Conservation (phyloP, 139 green algal genomes). For the Choricystis sp. region DNA sequence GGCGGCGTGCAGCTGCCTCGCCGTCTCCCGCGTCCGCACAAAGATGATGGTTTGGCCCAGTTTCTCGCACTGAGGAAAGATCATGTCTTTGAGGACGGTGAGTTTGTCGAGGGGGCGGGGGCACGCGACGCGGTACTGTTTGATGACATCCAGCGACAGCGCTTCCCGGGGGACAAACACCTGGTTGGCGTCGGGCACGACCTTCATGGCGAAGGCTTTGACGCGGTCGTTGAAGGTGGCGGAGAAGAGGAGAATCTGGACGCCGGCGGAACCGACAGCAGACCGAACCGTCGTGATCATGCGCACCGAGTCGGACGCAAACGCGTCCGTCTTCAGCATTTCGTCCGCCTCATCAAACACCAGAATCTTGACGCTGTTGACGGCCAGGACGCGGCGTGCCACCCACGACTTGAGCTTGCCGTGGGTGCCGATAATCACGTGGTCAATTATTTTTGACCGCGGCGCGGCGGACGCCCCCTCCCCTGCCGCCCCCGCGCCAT, state of each 20-base stretch:
- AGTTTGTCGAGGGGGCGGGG: slow-evolving; percentile 56
- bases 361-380: slow-evolving; percentile 60
- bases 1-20: slow-evolving; percentile 18
- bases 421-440: slow-evolving; percentile 91
- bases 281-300: slow-evolving; percentile 34
- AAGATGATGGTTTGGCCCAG: slow-evolving; percentile 99
- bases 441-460: slow-evolving; percentile 18
- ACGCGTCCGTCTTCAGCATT: slow-evolving; percentile 89
- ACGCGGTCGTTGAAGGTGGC: slow-evolving; percentile 93
- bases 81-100: slow-evolving; percentile 77
- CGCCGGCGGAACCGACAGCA: slow-evolving; percentile 1
- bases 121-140: slow-evolving; percentile 86
- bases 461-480: background rate
- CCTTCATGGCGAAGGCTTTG: slow-evolving; percentile 66
- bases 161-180: slow-evolving; percentile 84
- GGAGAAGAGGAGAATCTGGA: slow-evolving; percentile 76
- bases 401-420: slow-evolving; percentile 85
- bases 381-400: slow-evolving; percentile 49
- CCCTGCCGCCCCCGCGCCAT: no score
- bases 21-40: slow-evolving; percentile 55
- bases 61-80: slow-evolving; percentile 81
- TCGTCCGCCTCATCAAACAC: slow-evolving; percentile 99
- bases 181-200: slow-evolving; percentile 59
- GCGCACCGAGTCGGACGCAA: slow-evolving; percentile 72
- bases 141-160: slow-evolving; percentile 92